These are phyloP conservation scores for Neurospora sp. DNA, from an alignment of 495 filamentous ascomycete genomes.

Conservation along the genomic window DNA sequence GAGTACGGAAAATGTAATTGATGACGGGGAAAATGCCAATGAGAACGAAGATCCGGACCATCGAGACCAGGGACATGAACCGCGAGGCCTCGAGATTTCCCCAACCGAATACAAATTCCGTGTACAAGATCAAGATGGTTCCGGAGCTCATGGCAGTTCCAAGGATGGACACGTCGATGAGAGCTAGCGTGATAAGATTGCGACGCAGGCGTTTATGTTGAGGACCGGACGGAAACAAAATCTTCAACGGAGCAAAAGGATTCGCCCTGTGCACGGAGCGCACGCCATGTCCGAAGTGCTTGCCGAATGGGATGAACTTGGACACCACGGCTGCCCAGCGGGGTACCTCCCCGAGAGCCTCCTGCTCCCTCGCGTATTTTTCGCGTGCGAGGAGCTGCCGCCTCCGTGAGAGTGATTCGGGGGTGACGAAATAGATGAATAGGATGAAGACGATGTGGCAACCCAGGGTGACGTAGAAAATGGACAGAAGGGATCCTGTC, in stretches of 20 bases:
- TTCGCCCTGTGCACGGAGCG: constrained; percentile 33
- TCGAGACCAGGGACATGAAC: constrained; percentile 69
- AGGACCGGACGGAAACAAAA: constrained; percentile 61
- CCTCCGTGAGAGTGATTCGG: constrained; percentile 68
- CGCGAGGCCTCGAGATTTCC: constrained; percentile 61
- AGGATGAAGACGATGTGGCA: constrained; percentile 61
- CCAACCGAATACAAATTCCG: constrained; percentile 72
- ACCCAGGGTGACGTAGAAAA: constrained; percentile 71
- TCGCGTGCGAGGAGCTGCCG: constrained; percentile 58
- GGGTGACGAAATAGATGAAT: constrained; percentile 57
- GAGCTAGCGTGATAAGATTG: constrained; percentile 70
- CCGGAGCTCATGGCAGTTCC: constrained; percentile 73
- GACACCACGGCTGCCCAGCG: background rate
- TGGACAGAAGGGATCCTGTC: constrained; percentile 54
- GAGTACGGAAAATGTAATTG: constrained; percentile 55
- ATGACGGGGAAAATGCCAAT: constrained; percentile 63
- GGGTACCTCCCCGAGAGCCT: constrained; percentile 2
- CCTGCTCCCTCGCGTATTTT: constrained; percentile 40
- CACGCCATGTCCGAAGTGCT: constrained; percentile 4
- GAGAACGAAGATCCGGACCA: constrained; percentile 61
- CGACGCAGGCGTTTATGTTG: constrained; percentile 54
- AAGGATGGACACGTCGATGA: constrained; percentile 69
- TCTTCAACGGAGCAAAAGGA: constrained; percentile 62
- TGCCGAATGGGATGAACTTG: constrained; percentile 7
- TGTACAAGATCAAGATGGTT: constrained; percentile 69